phyloP scores from a whole-genome alignment of 495 filamentous ascomycete genomes.

The Penicillium chermesinum region DNA sequence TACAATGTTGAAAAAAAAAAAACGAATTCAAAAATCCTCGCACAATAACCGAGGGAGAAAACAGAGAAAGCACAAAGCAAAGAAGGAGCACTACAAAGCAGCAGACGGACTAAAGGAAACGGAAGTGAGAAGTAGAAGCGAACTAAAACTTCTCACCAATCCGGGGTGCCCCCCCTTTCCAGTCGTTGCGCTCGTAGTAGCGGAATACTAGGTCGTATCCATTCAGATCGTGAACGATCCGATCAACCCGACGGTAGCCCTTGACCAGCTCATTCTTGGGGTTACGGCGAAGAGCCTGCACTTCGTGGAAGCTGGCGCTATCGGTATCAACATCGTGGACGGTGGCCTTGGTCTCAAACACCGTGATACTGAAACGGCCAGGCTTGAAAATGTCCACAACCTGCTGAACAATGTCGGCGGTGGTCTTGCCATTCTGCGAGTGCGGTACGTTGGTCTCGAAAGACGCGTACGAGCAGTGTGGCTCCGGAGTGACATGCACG shows the following conservation, averaged over 20 bases:
- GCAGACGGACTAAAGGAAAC: constrained; percentile 15
- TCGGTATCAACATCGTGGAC: constrained; percentile 35
- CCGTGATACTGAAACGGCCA: constrained; percentile 91
- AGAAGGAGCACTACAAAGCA: neutral
- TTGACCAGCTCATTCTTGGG: constrained; percentile 74
- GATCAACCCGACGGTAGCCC: constrained; percentile 87
- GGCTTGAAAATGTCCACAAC: constrained; percentile 95
- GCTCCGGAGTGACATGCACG: constrained; percentile 97
- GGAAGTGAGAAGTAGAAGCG: constrained; percentile 7
- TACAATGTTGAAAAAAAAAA: constrained; percentile 6
- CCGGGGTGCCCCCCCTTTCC: constrained; percentile 72
- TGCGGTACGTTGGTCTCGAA: constrained; percentile 99
- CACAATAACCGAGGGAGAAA: neutral
- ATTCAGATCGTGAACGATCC: constrained; percentile 95
- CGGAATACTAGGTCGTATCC: constrained; percentile 97
- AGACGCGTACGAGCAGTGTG: constrained; percentile 96
- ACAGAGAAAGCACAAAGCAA: neutral
- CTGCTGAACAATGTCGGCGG: constrained; percentile 84
- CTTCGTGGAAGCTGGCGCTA: constrained; percentile 33
- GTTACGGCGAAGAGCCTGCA: constrained; percentile 46
- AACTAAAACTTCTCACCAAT: constrained; percentile 57
- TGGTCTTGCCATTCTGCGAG: constrained; percentile 79
- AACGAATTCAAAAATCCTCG: neutral
- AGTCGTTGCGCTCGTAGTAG: constrained; percentile 90
- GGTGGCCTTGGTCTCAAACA: constrained; percentile 83